These are phyloP conservation scores for Phytopythium aichiense DNA, from an alignment of 352 stramenopile species.

Conservation along the genomic window DNA sequence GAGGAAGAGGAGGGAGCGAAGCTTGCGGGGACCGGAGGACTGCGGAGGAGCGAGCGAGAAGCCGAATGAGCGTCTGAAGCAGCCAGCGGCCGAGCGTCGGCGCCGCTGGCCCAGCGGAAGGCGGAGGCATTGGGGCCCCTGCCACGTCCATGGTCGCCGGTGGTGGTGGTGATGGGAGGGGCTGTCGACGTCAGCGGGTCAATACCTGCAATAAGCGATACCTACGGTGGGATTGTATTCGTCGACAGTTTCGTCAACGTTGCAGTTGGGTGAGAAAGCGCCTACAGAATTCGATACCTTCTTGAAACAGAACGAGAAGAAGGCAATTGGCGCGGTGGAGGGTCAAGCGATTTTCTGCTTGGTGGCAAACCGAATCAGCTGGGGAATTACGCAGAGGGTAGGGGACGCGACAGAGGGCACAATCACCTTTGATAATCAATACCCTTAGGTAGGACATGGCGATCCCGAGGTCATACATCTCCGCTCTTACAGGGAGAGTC, in stretches of 20 bases:
- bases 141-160: background rate
- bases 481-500: background rate
- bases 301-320: background rate
- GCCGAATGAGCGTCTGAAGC: slow-evolving; percentile 11
- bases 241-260: slow-evolving; percentile 10
- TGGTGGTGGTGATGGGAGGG: no score
- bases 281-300: background rate
- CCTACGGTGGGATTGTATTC: slow-evolving; percentile 2
- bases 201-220: slow-evolving; percentile 2
- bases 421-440: background rate
- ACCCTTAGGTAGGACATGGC: background rate
- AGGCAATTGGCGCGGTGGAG: background rate
- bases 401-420: background rate
- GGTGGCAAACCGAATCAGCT: background rate
- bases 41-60: slow-evolving; percentile 10
- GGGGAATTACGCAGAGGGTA: background rate
- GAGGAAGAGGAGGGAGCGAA: background rate
- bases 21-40: background rate
- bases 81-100: background rate
- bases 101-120: background rate
- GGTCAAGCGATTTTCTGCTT: slow-evolving; percentile 8
- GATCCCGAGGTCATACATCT: background rate
- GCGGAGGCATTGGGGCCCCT: background rate
- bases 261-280: background rate
- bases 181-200: background rate